A percentile compares a stretch with the other conserved stretches of the same genome.
Conservation (phyloP, 495 filamentous ascomycete species). For the Thozetella sp. region DNA sequence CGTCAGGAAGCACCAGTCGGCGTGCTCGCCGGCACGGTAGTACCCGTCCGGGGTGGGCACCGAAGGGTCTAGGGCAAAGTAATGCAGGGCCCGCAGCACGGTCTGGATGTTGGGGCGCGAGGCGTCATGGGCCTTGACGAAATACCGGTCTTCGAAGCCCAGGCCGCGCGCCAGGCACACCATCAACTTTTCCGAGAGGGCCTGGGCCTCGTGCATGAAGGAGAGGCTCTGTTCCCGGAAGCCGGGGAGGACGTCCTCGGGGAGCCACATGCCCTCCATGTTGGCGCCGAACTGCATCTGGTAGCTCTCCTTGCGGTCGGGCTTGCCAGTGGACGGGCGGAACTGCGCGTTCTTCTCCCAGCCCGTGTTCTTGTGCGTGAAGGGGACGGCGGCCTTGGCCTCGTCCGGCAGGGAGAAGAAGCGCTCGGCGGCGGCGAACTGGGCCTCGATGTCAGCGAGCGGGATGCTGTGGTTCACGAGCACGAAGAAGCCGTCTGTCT, state of each 20-base stretch:
- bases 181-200: constrained; percentile 59
- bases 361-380: constrained; percentile 57
- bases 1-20: constrained; percentile 65
- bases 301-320: constrained; percentile 65
- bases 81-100: constrained; percentile 61
- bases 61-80: constrained; percentile 35
- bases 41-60: constrained; percentile 45
- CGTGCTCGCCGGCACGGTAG: constrained; percentile 66
- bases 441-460: constrained; percentile 46
- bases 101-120: constrained; percentile 50
- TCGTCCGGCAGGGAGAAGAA: constrained; percentile 60
- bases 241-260: constrained; percentile 46
- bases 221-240: constrained; percentile 41
- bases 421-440: constrained; percentile 50
- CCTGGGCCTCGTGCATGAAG: constrained; percentile 59
- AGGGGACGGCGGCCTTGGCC: constrained; percentile 55
- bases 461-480: constrained; percentile 58
- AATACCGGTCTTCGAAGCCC: constrained; percentile 59
- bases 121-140: constrained; percentile 56
- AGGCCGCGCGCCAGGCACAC: constrained; percentile 60
- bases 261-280: constrained; percentile 54
- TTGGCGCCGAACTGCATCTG: constrained; percentile 62
- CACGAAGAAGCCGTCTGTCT: constrained; percentile 66
- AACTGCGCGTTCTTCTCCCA: constrained; percentile 67
- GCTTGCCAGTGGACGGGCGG: constrained; percentile 59